Percentiles rank a stretch among this genome's conserved stretches.
Conservation (phyloP, 345 rosid genomes). For the Microcos paniculata region DNA sequence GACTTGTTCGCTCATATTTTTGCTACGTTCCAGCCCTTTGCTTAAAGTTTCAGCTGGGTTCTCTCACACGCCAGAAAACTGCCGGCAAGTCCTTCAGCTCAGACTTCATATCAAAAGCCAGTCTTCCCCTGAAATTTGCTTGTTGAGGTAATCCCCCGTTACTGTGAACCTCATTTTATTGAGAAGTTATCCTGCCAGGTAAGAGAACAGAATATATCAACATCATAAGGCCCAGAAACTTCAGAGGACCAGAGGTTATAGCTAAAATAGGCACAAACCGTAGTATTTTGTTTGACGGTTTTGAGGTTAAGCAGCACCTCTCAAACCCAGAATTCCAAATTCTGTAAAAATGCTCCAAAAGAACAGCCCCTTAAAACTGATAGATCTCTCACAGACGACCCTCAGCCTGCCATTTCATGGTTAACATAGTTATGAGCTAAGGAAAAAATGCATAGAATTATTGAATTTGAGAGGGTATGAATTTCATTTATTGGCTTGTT, state of each 20-base stretch:
- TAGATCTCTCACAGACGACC: conserved; percentile 21
- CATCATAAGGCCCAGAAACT: background rate
- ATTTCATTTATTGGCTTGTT: background rate
- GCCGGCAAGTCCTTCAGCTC: background rate
- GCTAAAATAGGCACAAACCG: background rate
- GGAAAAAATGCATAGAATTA: background rate
- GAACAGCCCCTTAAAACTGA: background rate
- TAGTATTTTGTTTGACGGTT: conserved; percentile 1
- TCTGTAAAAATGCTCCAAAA: background rate
- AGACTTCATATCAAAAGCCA: background rate
- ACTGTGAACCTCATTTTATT: conserved; percentile 11
- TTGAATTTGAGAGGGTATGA: background rate
- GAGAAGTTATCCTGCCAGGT: conserved; percentile 6
- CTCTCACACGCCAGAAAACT: background rate
- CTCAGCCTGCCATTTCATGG: background rate
- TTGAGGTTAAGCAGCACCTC: conserved; percentile 12
- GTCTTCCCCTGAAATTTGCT: background rate
- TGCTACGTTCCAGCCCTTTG: background rate
- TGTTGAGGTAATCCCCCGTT: conserved; percentile 9
- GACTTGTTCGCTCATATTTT: conserved; percentile 28
- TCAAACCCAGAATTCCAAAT: conserved; percentile 5
- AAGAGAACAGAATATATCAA: background rate
- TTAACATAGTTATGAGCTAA: background rate
- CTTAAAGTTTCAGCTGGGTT: background rate
- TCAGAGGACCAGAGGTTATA: background rate